Evolutionary conservation across 768 basidiomycete genomes (phyloP).

Genomic region (Panaeolus cyanescens): DNA sequence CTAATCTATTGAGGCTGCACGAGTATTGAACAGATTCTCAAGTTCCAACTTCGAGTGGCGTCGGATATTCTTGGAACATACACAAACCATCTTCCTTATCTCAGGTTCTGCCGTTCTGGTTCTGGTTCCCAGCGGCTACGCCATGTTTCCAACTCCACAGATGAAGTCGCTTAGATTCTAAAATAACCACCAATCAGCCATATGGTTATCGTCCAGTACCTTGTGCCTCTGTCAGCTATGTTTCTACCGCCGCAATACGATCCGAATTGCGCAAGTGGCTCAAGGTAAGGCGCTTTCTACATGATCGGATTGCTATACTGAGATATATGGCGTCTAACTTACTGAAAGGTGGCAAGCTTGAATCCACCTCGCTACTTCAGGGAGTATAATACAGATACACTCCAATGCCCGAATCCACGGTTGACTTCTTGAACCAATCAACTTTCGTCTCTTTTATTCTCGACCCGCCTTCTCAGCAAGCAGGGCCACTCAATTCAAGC

Average conservation of each 20-base stretch:
- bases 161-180: neutral
- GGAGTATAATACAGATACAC: neutral
- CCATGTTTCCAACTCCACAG: neutral
- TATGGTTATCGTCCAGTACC: neutral
- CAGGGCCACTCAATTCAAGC: neutral
- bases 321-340: neutral
- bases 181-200: neutral
- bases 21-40: neutral
- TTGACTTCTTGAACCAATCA: neutral
- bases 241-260: neutral
- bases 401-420: neutral
- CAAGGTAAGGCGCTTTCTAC: neutral
- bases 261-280: neutral
- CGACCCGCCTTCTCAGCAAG: neutral
- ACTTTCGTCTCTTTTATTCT: neutral
- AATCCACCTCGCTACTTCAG: too few relatives aligned
- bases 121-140: neutral
- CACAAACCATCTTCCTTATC: neutral
- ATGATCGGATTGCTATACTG: neutral
- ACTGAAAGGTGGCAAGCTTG: too few relatives aligned
- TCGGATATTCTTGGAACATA: neutral
- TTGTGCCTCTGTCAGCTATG: neutral
- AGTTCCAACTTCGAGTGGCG: neutral
- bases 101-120: neutral
- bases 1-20: too few relatives aligned